Base-by-base conservation (phyloP, 2,329 filamentous ascomycete species). In the Chaetothyriales sp. region DNA sequence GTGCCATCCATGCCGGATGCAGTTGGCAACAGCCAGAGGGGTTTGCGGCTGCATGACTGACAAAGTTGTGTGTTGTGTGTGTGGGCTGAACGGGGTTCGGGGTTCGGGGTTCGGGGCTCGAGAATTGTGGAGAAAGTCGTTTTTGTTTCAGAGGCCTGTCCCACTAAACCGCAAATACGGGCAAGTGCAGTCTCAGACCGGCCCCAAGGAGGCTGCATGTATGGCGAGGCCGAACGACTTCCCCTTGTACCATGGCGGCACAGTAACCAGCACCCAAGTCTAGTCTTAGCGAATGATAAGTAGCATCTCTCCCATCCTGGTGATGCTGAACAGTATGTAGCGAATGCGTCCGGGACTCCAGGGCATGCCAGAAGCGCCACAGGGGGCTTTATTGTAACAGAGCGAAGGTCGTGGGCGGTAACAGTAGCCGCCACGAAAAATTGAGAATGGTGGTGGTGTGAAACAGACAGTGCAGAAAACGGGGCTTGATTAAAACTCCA, bases 371-470 rank as follows among this genome's bases (percentile, higher is more conserved):
- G 33, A 40, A 13, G 13, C 33, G 33, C 33, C 33, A 40, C 33
- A 15, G 10, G 13, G 33, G 33, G 33, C 10, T 40, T 40, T 15
- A 15, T 40, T 10, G 33, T 40, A 40, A 15, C 33, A 40, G 9
- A 47, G 46, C 46, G 46, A 47, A 47, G 22, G 46, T 47, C 20
- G 19, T 20, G 28, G 28, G 46, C 46, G 46, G 46, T 47, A 47
- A 33, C 46, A 47, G 46, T 28, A 47, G 46, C 46, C 46, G 46
- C 46, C 28, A 33, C 29, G 46, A 22, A 28, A 29, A 47, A 19
- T 4, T 28, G 18, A 13, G 20, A 46, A 46, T 20, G 22, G 13
- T 46, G 18, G 19, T 20, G 18, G 10, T n/a, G n/a, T n/a, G n/a
- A n/a, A 45, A 25, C 10, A 20, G 22, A 18, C 9, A 9, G 13